These are phyloP conservation scores for Plasmodium gonderi DNA, from an alignment of 169 alveolate species.

Conservation along the genomic window DNA sequence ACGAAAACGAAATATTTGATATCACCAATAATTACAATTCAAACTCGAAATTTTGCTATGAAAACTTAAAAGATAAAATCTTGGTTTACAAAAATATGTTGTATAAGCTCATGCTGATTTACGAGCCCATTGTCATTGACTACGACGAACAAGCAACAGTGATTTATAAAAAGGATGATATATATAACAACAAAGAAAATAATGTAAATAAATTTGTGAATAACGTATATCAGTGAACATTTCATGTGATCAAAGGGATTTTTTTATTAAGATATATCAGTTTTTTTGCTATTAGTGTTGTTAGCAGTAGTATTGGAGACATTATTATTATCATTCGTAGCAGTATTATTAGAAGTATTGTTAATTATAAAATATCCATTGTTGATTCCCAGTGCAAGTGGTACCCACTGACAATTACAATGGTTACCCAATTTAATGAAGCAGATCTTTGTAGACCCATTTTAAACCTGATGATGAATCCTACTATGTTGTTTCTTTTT, in stretches of 20 bases:
- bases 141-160: constrained; percentile 75
- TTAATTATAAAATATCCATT: neutral
- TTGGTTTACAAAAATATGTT: constrained; percentile 40
- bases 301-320: neutral
- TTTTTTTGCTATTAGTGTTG: neutral
- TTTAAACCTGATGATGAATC: neutral
- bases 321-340: neutral
- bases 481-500: neutral
- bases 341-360: neutral
- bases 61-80: constrained; percentile 57
- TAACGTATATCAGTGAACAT: constrained; percentile 51
- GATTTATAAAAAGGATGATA: constrained; percentile 70
- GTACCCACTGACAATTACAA: neutral
- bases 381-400: neutral
- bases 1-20: constrained; percentile 43
- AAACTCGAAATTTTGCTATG: constrained; percentile 31
- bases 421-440: neutral
- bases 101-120: constrained; percentile 41
- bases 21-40: constrained; percentile 51
- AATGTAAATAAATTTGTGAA: constrained; percentile 66
- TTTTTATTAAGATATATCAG: neutral
- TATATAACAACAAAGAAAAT: constrained; percentile 60
- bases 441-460: neutral
- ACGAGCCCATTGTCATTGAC: constrained; percentile 62
- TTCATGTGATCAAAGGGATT: neutral